Evolutionary conservation across 352 stramenopile genomes (phyloP), one percentile per base, ranked within the genome.

Genomic region (Globisporangium splendens): DNA sequence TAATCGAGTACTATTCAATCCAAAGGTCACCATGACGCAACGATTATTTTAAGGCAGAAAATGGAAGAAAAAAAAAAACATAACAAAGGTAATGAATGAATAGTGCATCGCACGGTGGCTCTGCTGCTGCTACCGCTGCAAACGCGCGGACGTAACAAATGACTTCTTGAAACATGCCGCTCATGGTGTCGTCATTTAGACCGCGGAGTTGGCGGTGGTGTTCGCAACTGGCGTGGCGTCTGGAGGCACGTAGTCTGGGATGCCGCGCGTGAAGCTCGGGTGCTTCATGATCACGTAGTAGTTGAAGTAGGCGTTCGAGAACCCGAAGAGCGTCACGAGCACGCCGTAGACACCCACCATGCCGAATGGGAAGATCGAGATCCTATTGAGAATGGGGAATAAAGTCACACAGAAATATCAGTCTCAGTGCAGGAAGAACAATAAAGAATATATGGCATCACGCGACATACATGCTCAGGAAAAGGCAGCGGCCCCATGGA

Each of bases 271-370:
- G 70, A 95, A 95, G 7, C 83, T 93, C 46, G 85, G 85, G 50
- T 55, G 47, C 73, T 92, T 93, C 65, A 74, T 93, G 74, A 95
- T 95, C 60, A 93, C 85, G 65, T 86, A 95, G 69, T 86, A 95
- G 71, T 95, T 95, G 62, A 95, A 93, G 70, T 93, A 93, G n/a
- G 83, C 83, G 59, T 96, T 93, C 47, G 75, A 59, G 49, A 94
- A 96, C 24, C 84, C 86, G 39, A 68, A 41, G 22, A 96, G 67
- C 55, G 83, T 89, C 58, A 93, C 77, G 12, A 94, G 65, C 51
- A 91, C 69, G 46, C 86, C 86, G 68, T 96, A 93, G 22, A 88
- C 41, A 46, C 79, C 77, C 43, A 88, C 83, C 83, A 93, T 93
- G 56, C 86, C 86, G 50, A 96, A 83, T 38, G 86, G 83, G 65